Conservation (phyloP, 345 rosid genomes). For the Rhodamnia rubescens region DNA sequence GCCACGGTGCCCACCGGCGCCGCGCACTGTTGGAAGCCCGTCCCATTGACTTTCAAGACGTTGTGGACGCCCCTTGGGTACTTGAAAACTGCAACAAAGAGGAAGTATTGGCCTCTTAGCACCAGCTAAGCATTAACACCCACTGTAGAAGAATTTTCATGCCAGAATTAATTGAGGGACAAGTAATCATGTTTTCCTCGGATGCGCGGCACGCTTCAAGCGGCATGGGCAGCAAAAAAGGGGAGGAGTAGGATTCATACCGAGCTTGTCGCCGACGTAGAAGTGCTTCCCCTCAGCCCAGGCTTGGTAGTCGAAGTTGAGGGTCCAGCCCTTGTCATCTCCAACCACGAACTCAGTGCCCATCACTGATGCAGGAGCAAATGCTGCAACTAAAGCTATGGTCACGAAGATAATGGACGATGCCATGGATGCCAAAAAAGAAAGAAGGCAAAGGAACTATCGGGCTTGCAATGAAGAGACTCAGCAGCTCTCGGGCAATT, state of each 20-base stretch:
- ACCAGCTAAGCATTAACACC: background rate
- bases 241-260: background rate
- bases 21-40: constrained; percentile 1
- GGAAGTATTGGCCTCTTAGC: too few species aligned
- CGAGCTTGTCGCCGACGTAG: constrained; percentile 14
- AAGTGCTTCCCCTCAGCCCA: constrained; percentile 11
- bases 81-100: constrained; percentile 1
- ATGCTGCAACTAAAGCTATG: background rate
- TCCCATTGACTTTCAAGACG: constrained; percentile 5
- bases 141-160: background rate
- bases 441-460: background rate
- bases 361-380: background rate
- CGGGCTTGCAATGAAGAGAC: background rate
- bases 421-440: background rate
- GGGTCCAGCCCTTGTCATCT: constrained; percentile 29
- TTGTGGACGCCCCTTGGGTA: constrained; percentile 5
- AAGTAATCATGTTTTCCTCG: background rate
- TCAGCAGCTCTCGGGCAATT: background rate
- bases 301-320: constrained; percentile 16
- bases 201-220: background rate
- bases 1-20: background rate
- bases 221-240: background rate
- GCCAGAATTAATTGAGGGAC: background rate
- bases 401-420: background rate
- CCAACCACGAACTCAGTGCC: constrained; percentile 22